These are phyloP conservation scores for Cadophora gregata DNA, from an alignment of 2,329 filamentous ascomycete species.

Conservation along the genomic window DNA sequence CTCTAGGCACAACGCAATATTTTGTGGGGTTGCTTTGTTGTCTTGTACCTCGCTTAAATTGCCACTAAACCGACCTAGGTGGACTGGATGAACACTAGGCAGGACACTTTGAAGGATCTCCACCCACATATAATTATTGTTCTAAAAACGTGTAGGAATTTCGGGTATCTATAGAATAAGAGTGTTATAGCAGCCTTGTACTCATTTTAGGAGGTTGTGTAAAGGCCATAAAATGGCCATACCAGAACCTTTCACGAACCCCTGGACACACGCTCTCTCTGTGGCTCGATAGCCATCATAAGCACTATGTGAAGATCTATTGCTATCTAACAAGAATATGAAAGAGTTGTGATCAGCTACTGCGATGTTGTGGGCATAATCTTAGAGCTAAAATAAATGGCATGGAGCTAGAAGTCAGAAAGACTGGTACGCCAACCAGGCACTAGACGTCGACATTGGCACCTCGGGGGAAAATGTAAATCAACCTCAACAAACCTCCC, in stretches of 20 bases:
- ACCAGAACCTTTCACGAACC: too few relatives aligned
- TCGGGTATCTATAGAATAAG: too few relatives aligned
- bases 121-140: not conserved
- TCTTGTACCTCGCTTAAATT: not conserved
- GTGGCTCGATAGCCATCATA: too few relatives aligned
- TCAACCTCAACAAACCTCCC: too few relatives aligned
- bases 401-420: not conserved
- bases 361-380: not conserved
- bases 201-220: too few relatives aligned
- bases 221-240: too few relatives aligned
- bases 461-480: not conserved
- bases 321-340: not conserved
- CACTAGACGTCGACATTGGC: not conserved
- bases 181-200: too few relatives aligned
- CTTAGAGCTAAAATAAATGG: not conserved
- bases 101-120: not conserved
- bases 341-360: not conserved
- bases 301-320: not conserved
- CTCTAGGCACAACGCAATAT: not conserved
- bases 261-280: too few relatives aligned
- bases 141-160: too few relatives aligned
- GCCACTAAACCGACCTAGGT: not conserved
- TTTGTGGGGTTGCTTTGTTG: not conserved
- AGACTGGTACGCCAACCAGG: not conserved
- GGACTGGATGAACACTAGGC: not conserved